Evolutionary conservation across 495 filamentous ascomycete genomes (phyloP), one percentile per base, ranked within the genome.

Genomic region (Xylaria acuta): DNA sequence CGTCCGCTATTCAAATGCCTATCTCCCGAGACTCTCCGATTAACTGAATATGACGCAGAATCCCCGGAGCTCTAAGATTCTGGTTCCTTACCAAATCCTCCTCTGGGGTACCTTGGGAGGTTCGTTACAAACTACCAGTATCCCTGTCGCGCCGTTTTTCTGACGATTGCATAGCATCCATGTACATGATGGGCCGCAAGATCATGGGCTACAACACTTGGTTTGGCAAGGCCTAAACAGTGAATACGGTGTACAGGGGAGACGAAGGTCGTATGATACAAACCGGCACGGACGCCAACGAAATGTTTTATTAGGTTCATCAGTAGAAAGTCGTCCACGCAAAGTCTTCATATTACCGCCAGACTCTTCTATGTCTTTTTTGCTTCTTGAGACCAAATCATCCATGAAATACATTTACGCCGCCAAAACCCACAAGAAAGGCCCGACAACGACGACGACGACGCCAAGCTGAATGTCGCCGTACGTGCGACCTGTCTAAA

Each of bases 181-280:
- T 89, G 80, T 90, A 89, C 78, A 86, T 83, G 82, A 86, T 87
- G 83, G 77, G 83, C 67, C 86, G 88, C 67, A 81, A 85, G 80
- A 77, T 88, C 56, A 56, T 84, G 83, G 94, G 94, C 79, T 89
- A 97, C 85, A 97, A 95, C 90, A 96, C 93, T 66, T 96, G 91
- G 89, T 95, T 92, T 80, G 85, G 87, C 78, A 89, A 91, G 84
- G 83, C 86, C 71, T 93, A 90, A 81, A 49, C 16, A 53, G 12
- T 22, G 59, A 45, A 54, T 3, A 58, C 34, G 38, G 22, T 60
- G 27, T n/a, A 49, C 16, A 38, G 27, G 22, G 20, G 49, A 60
- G 18, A 65, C 27, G 54, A 47, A 56, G 70, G 67, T 63, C 30
- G 49, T 65, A 72, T 18, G 65, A 72, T 65, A 65, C 70, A 72